phyloP scores from a whole-genome alignment of 495 filamentous ascomycete species.

The Rostrohypoxylon terebratum region DNA sequence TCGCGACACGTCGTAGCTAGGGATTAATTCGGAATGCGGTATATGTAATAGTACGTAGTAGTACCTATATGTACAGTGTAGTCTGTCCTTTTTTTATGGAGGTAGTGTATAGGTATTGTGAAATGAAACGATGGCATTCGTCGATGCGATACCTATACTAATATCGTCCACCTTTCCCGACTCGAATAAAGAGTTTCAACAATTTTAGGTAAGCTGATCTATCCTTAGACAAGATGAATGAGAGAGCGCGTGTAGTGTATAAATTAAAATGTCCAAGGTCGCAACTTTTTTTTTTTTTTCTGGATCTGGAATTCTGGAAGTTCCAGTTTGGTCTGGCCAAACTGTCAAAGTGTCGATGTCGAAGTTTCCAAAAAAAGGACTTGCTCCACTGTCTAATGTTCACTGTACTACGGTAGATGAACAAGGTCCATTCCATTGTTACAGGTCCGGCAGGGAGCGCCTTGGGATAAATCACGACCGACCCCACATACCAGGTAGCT shows the following conservation, averaged over 20 bases:
- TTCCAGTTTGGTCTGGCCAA: conserved; percentile 44
- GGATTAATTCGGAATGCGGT: conserved; percentile 13
- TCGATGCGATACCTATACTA: conserved; percentile 14
- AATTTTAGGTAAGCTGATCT: neutral
- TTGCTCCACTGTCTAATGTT: conserved; percentile 32
- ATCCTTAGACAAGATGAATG: conserved; percentile 22
- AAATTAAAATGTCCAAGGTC: conserved; percentile 9
- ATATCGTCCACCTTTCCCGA: conserved; percentile 15
- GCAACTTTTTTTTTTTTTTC: conserved; percentile 20
- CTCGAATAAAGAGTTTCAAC: conserved; percentile 23
- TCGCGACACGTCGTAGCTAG: conserved; percentile 23
- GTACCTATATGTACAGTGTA: neutral
- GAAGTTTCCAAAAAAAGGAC: conserved; percentile 26
- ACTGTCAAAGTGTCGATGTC: conserved; percentile 29
- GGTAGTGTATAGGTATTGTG: neutral
- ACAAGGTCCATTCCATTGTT: conserved; percentile 23
- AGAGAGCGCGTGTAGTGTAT: conserved; percentile 19
- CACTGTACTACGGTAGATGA: conserved; percentile 28
- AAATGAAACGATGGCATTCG: neutral
- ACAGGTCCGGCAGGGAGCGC: conserved; percentile 18
- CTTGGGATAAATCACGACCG: conserved; percentile 32
- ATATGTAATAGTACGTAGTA: neutral
- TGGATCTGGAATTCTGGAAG: neutral
- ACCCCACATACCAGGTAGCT: no score
- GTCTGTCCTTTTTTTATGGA: conserved; percentile 26